Evolutionary conservation across 495 filamentous ascomycete genomes (phyloP).

Genomic region (Aspergillus baeticus): DNA sequence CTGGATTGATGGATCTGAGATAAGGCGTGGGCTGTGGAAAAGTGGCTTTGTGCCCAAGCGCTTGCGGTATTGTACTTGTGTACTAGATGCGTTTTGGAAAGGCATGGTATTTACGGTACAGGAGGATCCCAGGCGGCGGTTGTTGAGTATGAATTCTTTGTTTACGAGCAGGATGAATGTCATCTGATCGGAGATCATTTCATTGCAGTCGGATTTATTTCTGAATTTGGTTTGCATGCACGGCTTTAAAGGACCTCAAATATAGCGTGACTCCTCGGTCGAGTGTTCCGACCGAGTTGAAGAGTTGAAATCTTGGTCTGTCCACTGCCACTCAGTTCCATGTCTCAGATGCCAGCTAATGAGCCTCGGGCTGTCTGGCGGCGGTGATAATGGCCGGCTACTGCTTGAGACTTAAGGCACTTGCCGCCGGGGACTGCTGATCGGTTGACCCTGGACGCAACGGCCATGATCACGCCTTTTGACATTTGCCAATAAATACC

Average conservation of each 20-base stretch:
- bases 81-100: neutral
- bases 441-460: neutral
- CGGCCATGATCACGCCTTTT: conserved; percentile 3
- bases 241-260: no score
- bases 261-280: no score
- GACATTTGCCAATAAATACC: neutral
- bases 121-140: neutral
- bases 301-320: no score
- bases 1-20: neutral
- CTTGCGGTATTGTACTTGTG: neutral
- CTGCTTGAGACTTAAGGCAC: neutral
- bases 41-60: neutral
- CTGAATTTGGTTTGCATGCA: no score
- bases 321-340: no score
- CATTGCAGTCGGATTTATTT: neutral
- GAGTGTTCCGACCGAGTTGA: no score
- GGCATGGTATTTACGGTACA: neutral
- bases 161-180: neutral
- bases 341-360: no score
- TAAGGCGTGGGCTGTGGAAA: neutral
- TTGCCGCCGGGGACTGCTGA: neutral
- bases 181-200: neutral
- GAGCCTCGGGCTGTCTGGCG: no score
- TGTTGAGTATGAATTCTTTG: no score
- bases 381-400: no score